Evolutionary conservation across 805 yeast genomes (phyloP), one percentile per base, ranked within the genome.

Genomic region (Clavispora santaluciae): DNA sequence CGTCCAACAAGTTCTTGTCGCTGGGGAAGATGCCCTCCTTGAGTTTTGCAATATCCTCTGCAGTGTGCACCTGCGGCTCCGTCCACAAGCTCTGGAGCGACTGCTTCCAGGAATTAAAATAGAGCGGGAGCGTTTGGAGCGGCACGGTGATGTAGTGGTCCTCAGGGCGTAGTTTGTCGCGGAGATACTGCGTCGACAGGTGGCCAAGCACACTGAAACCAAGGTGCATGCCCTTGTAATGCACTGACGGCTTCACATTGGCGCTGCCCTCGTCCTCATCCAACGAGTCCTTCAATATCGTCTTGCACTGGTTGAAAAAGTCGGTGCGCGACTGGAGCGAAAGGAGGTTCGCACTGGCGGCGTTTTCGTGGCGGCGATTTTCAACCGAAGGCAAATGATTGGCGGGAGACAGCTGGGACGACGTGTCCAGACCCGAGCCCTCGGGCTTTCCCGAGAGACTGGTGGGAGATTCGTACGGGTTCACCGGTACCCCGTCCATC

Each of bases 1-100:
- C 65, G 30, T 43, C 50, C 4, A 63, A 56, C 18, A 64, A 34
- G 6, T 30, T 42, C 16, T 44, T 36, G 39, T 57, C 54, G 3
- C 50, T 54, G 17, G 65, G 63, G 30, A 45, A 44, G 18, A 15
- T 17, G 22, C 51, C 49, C 10, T 15, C 25, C 18, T 38, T 33
- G 16, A 47, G 36, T 21, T 33, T 38, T 8, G 41, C 40, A 7
- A 51, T 39, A 16, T 36, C 35, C 16, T 42, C 47, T n/a, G 38
- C 39, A 13, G 44, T 22, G n/a, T 16, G 35, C 22, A 34, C 40
- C 29, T 23, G 42, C 17, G 54, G 54, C 28, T 38, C 49, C 23
- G 24, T 26, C 48, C 48, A 48, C 22, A 41, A 41, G 13, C 25
- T 38, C 17, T 38, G 43, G 16, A 46, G 42, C 30, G 42, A 40